Percentiles rank a stretch among this genome's conserved stretches.
Evolutionary conservation across 75 land plant species (phyloP).

Genomic region (Pinus taeda): DNA sequence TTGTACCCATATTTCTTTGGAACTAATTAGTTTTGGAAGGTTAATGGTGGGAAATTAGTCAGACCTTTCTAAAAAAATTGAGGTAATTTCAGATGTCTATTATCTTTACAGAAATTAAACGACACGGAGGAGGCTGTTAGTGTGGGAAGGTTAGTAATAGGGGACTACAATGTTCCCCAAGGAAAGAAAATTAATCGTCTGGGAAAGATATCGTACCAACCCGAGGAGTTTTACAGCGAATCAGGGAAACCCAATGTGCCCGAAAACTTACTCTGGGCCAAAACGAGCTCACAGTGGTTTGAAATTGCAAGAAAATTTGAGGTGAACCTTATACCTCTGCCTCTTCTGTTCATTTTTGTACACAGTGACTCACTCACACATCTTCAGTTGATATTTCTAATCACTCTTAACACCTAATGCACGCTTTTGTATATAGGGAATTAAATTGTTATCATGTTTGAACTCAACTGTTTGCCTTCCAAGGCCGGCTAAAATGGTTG

Average conservation of each 20-base stretch:
- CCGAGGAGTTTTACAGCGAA: constrained; percentile 7
- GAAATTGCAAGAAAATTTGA: not conserved
- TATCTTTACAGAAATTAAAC: not conserved
- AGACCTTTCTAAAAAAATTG: too few species aligned
- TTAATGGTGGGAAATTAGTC: too few species aligned
- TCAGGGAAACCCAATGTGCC: constrained; percentile 11
- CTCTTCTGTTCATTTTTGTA: too few species aligned
- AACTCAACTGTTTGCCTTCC: constrained; percentile 13
- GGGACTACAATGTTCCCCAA: constrained; percentile 19
- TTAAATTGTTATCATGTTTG: constrained; percentile 6
- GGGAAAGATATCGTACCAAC: constrained; percentile 15
- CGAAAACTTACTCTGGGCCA: constrained; percentile 3
- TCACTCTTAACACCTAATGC: too few species aligned
- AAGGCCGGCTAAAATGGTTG: constrained; percentile 20
- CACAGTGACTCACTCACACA: too few species aligned
- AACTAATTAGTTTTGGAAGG: too few species aligned
- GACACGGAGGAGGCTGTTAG: not conserved
- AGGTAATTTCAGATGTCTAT: not conserved
- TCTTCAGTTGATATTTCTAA: too few species aligned
- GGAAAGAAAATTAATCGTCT: constrained; percentile 14
- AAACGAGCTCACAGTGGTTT: constrained; percentile 5
- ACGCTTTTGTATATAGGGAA: not conserved
- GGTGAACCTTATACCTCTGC: not conserved
- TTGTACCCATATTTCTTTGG: too few species aligned
- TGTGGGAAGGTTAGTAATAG: constrained; percentile 18